phyloP scores from a whole-genome alignment of 116 monocot genomes.

The Phalaenopsis hybrid region DNA sequence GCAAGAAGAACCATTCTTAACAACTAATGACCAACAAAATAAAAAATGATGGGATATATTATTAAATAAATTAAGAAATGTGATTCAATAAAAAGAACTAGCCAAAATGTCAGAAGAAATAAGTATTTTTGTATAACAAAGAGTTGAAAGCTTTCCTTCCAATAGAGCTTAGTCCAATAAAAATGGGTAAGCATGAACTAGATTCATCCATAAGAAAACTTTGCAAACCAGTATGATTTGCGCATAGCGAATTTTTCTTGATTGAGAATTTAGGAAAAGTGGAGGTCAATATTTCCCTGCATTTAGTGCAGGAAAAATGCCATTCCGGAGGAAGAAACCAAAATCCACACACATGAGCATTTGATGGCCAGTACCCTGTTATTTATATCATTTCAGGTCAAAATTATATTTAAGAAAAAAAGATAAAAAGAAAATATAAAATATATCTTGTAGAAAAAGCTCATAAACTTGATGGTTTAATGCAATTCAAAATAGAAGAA shows the following conservation, averaged over 20 bases:
- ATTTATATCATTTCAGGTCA: conserved; percentile 1
- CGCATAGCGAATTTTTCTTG: conserved; percentile 26
- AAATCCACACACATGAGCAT: conserved; percentile 70
- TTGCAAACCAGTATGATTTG: conserved; percentile 43
- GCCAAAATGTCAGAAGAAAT: background rate
- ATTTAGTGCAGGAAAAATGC: conserved; percentile 81
- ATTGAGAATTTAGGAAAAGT: conserved; percentile 12
- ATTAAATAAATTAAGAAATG: background rate
- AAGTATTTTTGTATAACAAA: background rate
- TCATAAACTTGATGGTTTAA: background rate
- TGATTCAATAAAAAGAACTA: background rate
- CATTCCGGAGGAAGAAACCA: conserved; percentile 91
- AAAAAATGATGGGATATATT: background rate
- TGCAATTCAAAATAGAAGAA: background rate
- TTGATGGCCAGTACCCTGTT: conserved; percentile 87
- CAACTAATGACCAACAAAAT: background rate
- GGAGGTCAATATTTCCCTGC: conserved; percentile 30
- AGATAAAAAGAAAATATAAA: background rate
- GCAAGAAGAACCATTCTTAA: background rate
- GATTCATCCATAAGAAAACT: conserved; percentile 32
- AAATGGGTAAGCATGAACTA: conserved; percentile 35
- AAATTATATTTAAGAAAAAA: background rate
- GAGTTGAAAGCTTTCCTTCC: conserved; percentile 47
- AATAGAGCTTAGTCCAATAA: conserved; percentile 74
- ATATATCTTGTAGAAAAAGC: background rate